A percentile compares a stretch with the other conserved stretches of the same genome.
phyloP scores from a whole-genome alignment of 163 green algal species.

The Scenedesmus sp. region DNA sequence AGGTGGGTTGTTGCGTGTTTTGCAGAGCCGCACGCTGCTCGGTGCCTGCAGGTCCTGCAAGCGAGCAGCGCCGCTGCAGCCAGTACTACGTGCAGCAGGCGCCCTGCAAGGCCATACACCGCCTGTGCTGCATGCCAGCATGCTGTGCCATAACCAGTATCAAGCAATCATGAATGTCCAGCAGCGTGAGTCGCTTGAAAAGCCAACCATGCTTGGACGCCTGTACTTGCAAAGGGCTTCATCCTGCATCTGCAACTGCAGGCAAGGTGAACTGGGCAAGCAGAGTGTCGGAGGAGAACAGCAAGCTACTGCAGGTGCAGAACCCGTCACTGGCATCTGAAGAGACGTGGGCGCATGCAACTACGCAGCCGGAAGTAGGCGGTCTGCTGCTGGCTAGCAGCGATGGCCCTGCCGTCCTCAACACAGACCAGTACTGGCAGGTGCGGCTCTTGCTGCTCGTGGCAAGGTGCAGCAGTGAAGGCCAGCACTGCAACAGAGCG shows the following conservation, averaged over 20 bases:
- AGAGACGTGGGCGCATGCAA: conserved; percentile 69
- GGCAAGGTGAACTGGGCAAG: conserved; percentile 27
- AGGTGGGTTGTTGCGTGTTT: not conserved
- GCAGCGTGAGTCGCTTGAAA: not conserved
- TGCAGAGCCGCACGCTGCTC: not conserved
- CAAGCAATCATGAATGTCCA: not conserved
- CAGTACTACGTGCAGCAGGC: not conserved
- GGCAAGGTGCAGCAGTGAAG: not conserved
- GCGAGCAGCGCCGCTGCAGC: not conserved
- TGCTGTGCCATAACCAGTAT: not conserved
- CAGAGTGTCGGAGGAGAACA: conserved; percentile 52
- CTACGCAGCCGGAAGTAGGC: conserved; percentile 58
- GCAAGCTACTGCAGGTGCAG: conserved; percentile 55
- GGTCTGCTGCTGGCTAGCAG: conserved; percentile 59
- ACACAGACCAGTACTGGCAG: conserved; percentile 60
- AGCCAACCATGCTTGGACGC: not conserved
- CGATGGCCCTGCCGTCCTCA: conserved; percentile 47
- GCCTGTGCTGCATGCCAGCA: not conserved
- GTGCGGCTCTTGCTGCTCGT: not conserved
- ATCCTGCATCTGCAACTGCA: not conserved
- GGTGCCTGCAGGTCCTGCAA: not conserved
- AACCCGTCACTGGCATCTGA: conserved; percentile 62
- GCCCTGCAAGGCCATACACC: not conserved
- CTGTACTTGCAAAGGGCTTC: not conserved
- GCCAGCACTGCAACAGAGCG: not conserved